Percentiles rank a stretch among this genome's conserved stretches.
Conservation (phyloP, 805 yeast genomes). For the Osmozyma mogii region DNA sequence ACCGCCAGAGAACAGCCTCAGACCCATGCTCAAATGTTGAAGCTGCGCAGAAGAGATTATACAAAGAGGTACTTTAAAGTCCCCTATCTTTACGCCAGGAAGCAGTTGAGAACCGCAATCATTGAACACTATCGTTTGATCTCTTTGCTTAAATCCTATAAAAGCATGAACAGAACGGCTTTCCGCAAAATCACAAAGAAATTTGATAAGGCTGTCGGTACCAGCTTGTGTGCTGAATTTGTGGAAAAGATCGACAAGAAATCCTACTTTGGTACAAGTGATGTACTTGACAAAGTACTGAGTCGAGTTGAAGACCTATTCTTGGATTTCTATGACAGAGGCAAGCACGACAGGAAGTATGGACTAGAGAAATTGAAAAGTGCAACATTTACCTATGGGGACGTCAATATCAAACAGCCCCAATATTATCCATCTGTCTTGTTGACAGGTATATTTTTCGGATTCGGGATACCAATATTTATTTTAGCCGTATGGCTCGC, state of each 20-base stretch:
- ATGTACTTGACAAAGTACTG: conserved; percentile 56
- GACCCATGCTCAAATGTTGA: conserved; percentile 14
- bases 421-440: conserved; percentile 42
- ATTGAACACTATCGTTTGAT: conserved; percentile 68
- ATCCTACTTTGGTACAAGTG: conserved; percentile 56
- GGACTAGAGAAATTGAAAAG: conserved; percentile 60
- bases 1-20: conserved; percentile 3
- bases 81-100: conserved; percentile 57
- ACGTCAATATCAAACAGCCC: conserved; percentile 18
- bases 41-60: conserved; percentile 42
- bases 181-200: conserved; percentile 85
- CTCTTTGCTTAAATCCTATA: conserved; percentile 62
- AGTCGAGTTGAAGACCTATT: conserved; percentile 60
- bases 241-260: conserved; percentile 46
- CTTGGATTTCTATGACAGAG: conserved; percentile 53
- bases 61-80: conserved; percentile 31
- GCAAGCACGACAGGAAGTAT: conserved; percentile 45
- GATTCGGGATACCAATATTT: conserved; percentile 65
- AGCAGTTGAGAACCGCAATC: conserved; percentile 61
- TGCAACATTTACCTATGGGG: conserved; percentile 32
- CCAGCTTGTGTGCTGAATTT: conserved; percentile 38
- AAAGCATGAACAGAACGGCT: conserved; percentile 77
- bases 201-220: conserved; percentile 66
- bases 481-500: conserved; percentile 49
- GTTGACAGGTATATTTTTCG: conserved; percentile 59